Base-by-base conservation (phyloP, 495 filamentous ascomycete genomes). In the Hypoxylon fuscum region DNA sequence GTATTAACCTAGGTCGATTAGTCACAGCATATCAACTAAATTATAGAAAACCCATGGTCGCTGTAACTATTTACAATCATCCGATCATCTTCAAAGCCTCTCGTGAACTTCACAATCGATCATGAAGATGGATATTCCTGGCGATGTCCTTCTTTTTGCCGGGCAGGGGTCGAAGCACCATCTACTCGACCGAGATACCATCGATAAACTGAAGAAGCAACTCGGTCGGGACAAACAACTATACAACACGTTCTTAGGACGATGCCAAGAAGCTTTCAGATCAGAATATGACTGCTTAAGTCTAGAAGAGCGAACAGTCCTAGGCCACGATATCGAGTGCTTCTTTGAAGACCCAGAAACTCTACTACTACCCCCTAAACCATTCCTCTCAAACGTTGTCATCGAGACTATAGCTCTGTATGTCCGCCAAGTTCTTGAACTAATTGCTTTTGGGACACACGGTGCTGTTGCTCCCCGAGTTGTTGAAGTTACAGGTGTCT, bases 81-180 rank as follows among this genome's bases (percentile, higher is more conserved):
- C 34, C 15, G 34, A 14, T 37, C 34, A 14, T 37, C 34, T 37
- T 6, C 34, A 37, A 37, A 37, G 34, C 34, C 15, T 37, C 12
- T 37, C 4, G 4, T 14, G 15, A 2, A 37, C 15, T 56, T 71
- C 27, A 32, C 59, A 12, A 64, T 69, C 27, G 57, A 48, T 41
- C n/a, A 55, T 50, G 51, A 44, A 57, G 40, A 43, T 44, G 34
- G 29, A n/a, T n/a, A n/a, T 31, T 6, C 45, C 25, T 12, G 17
- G 44, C 25, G 45, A 56, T 25, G 34, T 57, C 25, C 45, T 55
- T 34, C 10, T 56, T 9, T 55, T 56, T 37, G 45, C 23, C 17
- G 59, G 45, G 25, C 51, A 56, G 44, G 59, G 45, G 12, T 58
- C 51, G 37, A 57, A 58, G 44, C 32, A 49, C 17, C 44, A 55